Evolutionary conservation across 2,329 filamentous ascomycete species (phyloP).

Genomic region (Didymella pinodella): DNA sequence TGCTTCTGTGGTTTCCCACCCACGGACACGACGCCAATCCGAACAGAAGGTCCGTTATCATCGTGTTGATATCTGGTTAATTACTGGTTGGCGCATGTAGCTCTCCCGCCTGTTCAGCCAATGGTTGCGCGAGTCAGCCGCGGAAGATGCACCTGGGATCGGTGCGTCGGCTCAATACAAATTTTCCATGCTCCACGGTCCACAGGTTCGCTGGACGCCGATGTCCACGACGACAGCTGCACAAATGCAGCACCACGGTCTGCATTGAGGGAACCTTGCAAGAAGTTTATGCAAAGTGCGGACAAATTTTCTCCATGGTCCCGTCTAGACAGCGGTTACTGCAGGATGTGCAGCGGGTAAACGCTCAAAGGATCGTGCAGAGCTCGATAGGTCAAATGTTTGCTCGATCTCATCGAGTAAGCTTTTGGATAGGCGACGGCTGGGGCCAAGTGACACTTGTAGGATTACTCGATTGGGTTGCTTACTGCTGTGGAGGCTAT

Average conservation of each 20-base stretch:
- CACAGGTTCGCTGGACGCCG: constrained; percentile 33
- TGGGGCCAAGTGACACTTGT: neutral
- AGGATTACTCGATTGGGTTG: neutral
- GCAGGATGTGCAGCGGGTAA: constrained; percentile 3
- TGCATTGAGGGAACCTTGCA: neutral
- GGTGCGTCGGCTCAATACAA: constrained; percentile 12
- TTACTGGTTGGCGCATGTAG: constrained; percentile 15
- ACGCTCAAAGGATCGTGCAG: neutral
- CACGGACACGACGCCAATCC: neutral
- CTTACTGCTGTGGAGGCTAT: neutral
- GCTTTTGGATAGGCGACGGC: constrained; percentile 5
- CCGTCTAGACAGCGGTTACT: constrained; percentile 14
- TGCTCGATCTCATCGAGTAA: constrained; percentile 22
- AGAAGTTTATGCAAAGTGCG: neutral
- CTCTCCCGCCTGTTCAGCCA: constrained; percentile 24
- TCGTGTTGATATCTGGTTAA: constrained; percentile 12
- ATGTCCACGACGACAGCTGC: constrained; percentile 13
- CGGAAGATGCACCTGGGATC: constrained; percentile 23
- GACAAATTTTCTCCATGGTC: neutral
- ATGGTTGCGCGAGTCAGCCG: constrained; percentile 33
- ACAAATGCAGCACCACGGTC: constrained; percentile 1
- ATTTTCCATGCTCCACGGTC: constrained; percentile 18
- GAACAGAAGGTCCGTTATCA: constrained; percentile 8
- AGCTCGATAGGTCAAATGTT: constrained; percentile 4
- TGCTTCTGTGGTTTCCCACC: neutral